Conservation (phyloP, 257 asterid species). For the Primulina eburnea region DNA sequence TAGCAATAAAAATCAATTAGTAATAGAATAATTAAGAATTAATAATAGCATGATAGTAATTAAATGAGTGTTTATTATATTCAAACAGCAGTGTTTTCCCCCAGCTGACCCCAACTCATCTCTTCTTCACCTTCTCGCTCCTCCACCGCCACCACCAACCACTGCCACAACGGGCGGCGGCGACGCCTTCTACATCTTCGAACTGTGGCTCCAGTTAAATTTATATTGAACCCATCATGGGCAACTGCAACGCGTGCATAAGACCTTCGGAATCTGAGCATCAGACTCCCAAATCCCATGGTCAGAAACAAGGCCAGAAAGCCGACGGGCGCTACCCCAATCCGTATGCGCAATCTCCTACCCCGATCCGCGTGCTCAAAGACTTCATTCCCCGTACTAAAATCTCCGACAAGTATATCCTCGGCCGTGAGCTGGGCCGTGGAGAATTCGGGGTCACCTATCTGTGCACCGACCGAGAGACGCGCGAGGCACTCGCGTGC, state of each 20-base stretch:
- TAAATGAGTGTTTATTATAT: conserved; percentile 1
- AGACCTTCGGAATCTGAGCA: conserved; percentile 38
- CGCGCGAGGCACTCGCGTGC: conserved; percentile 79
- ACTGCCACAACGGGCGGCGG: conserved; percentile 31
- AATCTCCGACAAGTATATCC: conserved; percentile 75
- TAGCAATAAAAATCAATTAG: no score
- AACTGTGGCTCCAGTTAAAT: neutral
- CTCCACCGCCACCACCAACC: conserved; percentile 21
- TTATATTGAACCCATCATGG: conserved; percentile 39
- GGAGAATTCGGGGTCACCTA: conserved; percentile 94
- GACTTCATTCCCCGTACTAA: conserved; percentile 50
- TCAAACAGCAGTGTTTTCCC: conserved; percentile 38
- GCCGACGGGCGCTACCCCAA: conserved; percentile 54
- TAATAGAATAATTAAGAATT: no score
- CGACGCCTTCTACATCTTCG: neutral
- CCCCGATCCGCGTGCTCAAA: conserved; percentile 73
- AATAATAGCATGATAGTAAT: no score
- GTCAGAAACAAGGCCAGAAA: conserved; percentile 41
- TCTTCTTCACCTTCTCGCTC: conserved; percentile 27
- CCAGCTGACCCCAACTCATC: conserved; percentile 56
- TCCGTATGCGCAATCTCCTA: conserved; percentile 56
- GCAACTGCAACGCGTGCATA: conserved; percentile 87
- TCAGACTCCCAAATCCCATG: conserved; percentile 25
- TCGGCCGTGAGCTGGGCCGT: conserved; percentile 92
- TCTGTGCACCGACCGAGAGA: conserved; percentile 84